Conservation (phyloP, 768 basidiomycete genomes). For the Crepidotus variabilis region DNA sequence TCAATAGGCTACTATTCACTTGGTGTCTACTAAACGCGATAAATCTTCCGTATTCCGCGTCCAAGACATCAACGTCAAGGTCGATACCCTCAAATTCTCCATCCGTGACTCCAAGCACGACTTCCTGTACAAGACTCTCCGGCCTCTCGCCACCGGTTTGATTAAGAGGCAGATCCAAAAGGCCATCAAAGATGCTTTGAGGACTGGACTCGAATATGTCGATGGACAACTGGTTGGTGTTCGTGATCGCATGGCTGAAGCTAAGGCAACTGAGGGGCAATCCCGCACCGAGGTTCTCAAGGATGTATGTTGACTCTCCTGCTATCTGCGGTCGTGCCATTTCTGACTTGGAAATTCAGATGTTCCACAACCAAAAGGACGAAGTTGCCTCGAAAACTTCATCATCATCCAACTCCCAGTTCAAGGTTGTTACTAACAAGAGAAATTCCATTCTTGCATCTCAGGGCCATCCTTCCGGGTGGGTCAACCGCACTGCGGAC, state of each 20-base stretch:
- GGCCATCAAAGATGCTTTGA: constrained; percentile 60
- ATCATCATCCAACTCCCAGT: constrained; percentile 44
- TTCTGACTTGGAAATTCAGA: constrained; percentile 5
- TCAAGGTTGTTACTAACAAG: constrained; percentile 77
- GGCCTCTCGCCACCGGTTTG: constrained; percentile 73
- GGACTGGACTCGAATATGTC: constrained; percentile 79
- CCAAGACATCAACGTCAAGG: constrained; percentile 68
- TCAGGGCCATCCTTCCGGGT: constrained; percentile 64
- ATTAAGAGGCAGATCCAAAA: constrained; percentile 72
- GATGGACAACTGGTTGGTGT: constrained; percentile 90
- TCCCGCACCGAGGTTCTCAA: constrained; percentile 49
- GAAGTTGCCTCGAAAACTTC: constrained; percentile 24
- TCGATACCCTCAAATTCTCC: constrained; percentile 84
- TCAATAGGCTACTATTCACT: constrained; percentile 51
- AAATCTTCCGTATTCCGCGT: constrained; percentile 70
- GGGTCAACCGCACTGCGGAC: constrained; percentile 58
- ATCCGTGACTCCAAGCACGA: constrained; percentile 93
- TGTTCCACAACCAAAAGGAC: constrained; percentile 43
- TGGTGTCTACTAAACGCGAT: constrained; percentile 62
- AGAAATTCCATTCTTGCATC: constrained; percentile 63
- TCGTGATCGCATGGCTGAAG: constrained; percentile 72
- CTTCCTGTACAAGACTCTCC: constrained; percentile 79
- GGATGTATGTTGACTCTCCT: constrained; percentile 36
- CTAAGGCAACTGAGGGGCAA: constrained; percentile 31
- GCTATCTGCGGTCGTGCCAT: neutral